Evolutionary conservation across 768 basidiomycete species (phyloP).

Genomic region (Boletus rubropictus): DNA sequence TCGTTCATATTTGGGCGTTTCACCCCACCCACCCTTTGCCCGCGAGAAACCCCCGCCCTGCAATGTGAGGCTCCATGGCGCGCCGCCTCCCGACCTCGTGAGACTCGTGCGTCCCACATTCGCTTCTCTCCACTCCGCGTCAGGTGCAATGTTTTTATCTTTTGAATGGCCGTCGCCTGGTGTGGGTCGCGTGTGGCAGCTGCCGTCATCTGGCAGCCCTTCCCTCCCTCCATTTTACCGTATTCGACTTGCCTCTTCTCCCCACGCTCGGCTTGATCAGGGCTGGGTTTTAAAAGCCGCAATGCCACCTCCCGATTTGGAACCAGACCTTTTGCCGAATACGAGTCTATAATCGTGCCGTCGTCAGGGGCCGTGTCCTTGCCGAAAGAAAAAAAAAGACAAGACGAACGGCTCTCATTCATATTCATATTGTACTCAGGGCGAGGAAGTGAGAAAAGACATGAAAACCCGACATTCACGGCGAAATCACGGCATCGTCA

Average conservation of each 20-base stretch:
- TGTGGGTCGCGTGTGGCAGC: constrained; percentile 14
- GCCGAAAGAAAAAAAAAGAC: background rate
- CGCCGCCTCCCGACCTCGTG: background rate
- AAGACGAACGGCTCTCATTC: no score
- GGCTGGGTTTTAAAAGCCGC: constrained; percentile 11
- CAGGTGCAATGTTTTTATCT: background rate
- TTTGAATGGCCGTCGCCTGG: background rate
- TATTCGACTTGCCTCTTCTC: constrained; percentile 8
- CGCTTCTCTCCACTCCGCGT: background rate
- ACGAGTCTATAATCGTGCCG: no score
- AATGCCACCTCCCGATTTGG: constrained; percentile 15
- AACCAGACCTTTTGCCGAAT: constrained; percentile 1
- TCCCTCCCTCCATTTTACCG: constrained; percentile 11
- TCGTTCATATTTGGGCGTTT: constrained; percentile 21
- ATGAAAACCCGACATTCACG: constrained; percentile 2
- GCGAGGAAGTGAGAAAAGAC: no score
- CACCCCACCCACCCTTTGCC: constrained; percentile 20
- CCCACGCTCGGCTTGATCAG: constrained; percentile 1
- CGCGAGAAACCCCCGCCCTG: constrained; percentile 3
- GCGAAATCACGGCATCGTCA: constrained; percentile 15
- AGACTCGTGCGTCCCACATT: constrained; percentile 1
- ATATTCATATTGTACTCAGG: no score
- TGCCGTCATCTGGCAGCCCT: constrained; percentile 15
- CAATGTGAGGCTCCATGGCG: background rate
- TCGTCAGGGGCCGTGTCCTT: background rate